Evolutionary conservation across 495 filamentous ascomycete genomes (phyloP), one percentile per base, ranked within the genome.

Genomic region (Trichocladium antarcticum): DNA sequence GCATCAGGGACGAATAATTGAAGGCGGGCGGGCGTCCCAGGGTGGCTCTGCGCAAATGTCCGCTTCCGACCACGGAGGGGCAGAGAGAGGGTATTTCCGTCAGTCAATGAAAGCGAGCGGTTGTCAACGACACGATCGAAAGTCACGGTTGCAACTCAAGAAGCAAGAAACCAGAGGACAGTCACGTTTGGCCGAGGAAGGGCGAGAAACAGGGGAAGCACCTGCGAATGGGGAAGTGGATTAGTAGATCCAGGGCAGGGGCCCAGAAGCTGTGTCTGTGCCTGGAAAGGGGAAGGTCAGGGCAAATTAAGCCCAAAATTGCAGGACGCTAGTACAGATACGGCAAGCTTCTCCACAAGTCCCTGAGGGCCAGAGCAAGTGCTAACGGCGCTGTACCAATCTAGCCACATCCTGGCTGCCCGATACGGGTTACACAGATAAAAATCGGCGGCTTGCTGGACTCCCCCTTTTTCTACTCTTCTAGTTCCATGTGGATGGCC

Each of bases 401-500:
- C 47, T 27, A 46, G 37, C 42, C 42, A 47, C 34, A 44, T n/a
- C 29, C 43, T 34, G 36, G 37, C 54, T 27, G n/a, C 20, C 29
- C 50, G 50, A 48, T 37, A 53, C 55, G 55, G 55, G 55, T 52
- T 56, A 41, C 58, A 50, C n/a, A n/a, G n/a, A n/a, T n/a, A n/a
- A n/a, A n/a, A n/a, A n/a, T n/a, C n/a, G 37, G 29, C 5, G 11
- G 20, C 34, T 8, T 27, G 24, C 24, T 27, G 24, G 24, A 27
- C 24, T 16, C 49, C 41, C 52, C 55, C 57, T 49, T 50, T 59
- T 62, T 56, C 54, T 49, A 57, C n/a, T n/a, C n/a, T n/a, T n/a
- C n/a, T n/a, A n/a, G n/a, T n/a, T n/a, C n/a, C n/a, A n/a, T n/a
- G n/a, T n/a, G n/a, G n/a, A n/a, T n/a, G n/a, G n/a, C n/a, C n/a